phyloP scores from a whole-genome alignment of 306 rosid species.

The Luffa aegyptiaca region DNA sequence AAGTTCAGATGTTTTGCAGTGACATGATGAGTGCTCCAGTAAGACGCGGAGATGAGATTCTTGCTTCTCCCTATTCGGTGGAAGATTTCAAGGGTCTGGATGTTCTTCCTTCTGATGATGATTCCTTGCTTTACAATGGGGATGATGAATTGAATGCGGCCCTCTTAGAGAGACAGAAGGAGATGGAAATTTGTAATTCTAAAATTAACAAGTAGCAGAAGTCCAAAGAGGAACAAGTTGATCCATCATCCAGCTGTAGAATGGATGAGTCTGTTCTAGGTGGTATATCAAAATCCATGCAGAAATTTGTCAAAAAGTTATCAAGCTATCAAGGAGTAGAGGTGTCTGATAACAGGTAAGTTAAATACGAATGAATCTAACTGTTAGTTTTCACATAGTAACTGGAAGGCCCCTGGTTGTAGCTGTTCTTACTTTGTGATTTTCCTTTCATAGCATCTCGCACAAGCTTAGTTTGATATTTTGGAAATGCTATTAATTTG shows the following conservation, averaged over 20 bases:
- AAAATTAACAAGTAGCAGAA: conserved; percentile 59
- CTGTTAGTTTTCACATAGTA: neutral
- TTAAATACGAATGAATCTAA: neutral
- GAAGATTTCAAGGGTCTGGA: conserved; percentile 50
- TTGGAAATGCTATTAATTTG: neutral
- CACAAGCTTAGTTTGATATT: neutral
- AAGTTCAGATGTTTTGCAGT: conserved; percentile 35
- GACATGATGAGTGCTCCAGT: conserved; percentile 80
- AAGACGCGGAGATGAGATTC: conserved; percentile 80
- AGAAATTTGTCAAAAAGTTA: conserved; percentile 62
- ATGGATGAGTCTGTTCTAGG: conserved; percentile 51
- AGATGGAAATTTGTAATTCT: conserved; percentile 58
- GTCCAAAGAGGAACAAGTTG: conserved; percentile 34
- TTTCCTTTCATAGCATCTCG: neutral
- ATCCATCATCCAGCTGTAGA: conserved; percentile 34
- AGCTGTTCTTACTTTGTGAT: neutral
- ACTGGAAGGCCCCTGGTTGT: neutral
- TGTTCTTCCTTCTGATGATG: conserved; percentile 74
- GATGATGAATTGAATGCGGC: conserved; percentile 77
- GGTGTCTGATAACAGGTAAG: conserved; percentile 72
- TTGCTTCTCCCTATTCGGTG: conserved; percentile 45
- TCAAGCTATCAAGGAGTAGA: conserved; percentile 92
- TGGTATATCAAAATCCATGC: conserved; percentile 70
- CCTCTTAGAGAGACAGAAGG: conserved; percentile 80
- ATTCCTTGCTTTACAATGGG: conserved; percentile 79